phyloP scores from a whole-genome alignment of 192 early-diverging fungal species.

The Coemansia javaensis region DNA sequence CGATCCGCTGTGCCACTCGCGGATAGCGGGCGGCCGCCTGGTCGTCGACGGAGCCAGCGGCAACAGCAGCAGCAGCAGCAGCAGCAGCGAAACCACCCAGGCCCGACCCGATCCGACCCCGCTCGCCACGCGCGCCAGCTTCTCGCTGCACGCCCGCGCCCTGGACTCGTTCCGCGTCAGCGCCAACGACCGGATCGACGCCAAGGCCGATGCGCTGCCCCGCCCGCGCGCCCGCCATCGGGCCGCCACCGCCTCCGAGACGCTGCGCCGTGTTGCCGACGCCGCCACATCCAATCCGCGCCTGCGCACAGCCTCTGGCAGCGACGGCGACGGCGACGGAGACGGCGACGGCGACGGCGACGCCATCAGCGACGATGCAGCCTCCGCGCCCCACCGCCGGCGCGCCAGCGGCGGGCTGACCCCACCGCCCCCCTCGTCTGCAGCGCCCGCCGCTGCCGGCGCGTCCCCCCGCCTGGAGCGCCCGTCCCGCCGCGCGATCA shows the following conservation, averaged over 20 bases:
- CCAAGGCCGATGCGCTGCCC: conserved; percentile 46
- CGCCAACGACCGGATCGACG: conserved; percentile 40
- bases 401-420: no score
- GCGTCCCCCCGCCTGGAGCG: neutral
- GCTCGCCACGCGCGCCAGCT: conserved; percentile 18
- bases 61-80: neutral
- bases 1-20: conserved; percentile 32
- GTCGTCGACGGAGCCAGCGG: neutral
- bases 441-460: neutral
- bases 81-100: no score
- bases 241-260: conserved; percentile 15
- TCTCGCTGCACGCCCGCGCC: conserved; percentile 35
- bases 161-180: conserved; percentile 21
- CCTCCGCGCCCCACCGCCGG: no score
- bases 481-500: conserved; percentile 25
- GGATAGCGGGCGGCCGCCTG: conserved; percentile 20
- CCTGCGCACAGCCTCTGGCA: conserved; percentile 2
- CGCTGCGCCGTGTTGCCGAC: conserved; percentile 18
- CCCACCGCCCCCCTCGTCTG: no score
- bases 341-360: conserved; percentile 1
- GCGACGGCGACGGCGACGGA: neutral
- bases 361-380: conserved; percentile 20
- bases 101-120: neutral
- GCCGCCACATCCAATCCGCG: no score
- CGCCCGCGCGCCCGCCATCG: conserved; percentile 18